phyloP scores from a whole-genome alignment of 2,329 filamentous ascomycete genomes.

The Clathrospora elynae region DNA sequence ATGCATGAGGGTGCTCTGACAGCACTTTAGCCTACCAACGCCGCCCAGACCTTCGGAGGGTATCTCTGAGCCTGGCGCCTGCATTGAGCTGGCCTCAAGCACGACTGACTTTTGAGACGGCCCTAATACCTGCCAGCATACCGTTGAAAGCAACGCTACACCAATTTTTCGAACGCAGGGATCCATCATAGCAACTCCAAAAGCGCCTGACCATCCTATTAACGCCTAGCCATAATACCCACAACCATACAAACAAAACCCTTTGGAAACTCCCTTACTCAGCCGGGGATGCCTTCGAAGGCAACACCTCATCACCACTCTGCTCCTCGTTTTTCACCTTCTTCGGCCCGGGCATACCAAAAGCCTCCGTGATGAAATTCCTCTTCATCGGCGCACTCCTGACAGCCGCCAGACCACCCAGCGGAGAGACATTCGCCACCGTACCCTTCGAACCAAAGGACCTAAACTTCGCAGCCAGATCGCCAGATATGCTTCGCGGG shows the following conservation, averaged over 20 bases:
- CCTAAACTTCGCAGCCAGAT: background rate
- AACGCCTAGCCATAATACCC: background rate
- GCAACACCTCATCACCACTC: background rate
- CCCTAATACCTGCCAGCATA: too few species aligned
- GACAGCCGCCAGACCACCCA: background rate
- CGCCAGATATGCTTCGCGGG: background rate
- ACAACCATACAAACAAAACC: background rate
- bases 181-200: background rate
- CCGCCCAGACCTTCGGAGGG: too few species aligned
- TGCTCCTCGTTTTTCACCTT: background rate
- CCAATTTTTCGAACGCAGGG: too few species aligned
- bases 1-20: too few species aligned
- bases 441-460: background rate
- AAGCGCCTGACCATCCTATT: background rate
- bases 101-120: too few species aligned
- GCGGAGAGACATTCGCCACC: background rate
- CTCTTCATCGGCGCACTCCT: background rate
- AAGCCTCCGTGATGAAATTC: background rate
- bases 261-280: background rate
- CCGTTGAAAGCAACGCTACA: too few species aligned
- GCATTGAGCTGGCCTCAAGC: too few species aligned
- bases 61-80: too few species aligned
- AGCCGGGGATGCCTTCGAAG: too few species aligned
- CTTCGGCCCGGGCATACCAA: background rate
- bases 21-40: too few species aligned